Conservation (phyloP, 352 stramenopile species). For the Stramenopiles sp. region DNA sequence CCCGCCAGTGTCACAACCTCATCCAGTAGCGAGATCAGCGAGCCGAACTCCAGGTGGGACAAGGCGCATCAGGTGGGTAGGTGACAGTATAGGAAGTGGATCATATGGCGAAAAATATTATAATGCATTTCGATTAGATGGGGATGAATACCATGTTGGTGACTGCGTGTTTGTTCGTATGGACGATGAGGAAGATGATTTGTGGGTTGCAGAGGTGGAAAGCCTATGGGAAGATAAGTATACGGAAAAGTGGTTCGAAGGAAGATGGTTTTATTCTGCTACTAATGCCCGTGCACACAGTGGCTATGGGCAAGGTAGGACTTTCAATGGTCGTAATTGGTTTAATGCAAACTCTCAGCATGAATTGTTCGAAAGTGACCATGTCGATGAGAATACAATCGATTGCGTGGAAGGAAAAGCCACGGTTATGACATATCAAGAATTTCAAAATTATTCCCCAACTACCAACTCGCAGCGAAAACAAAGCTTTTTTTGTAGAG, state of each 20-base stretch:
- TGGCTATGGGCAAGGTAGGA: neutral
- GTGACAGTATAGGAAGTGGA: neutral
- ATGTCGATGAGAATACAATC: slow-evolving; percentile 18
- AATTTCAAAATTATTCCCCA: slow-evolving; percentile 6
- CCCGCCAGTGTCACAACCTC: neutral
- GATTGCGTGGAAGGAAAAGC: slow-evolving; percentile 14
- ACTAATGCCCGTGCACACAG: slow-evolving; percentile 7
- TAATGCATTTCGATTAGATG: slow-evolving; percentile 3
- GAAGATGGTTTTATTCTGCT: slow-evolving; percentile 21
- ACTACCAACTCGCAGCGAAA: neutral
- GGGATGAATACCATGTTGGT: slow-evolving; percentile 10
- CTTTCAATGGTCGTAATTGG: neutral
- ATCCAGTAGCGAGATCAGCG: neutral
- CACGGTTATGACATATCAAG: slow-evolving; percentile 12
- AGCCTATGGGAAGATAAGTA: slow-evolving; percentile 17
- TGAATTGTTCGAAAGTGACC: slow-evolving; percentile 23
- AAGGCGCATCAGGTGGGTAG: neutral
- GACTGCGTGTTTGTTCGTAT: slow-evolving; percentile 8
- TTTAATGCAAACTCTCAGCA: neutral
- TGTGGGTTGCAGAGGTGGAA: slow-evolving; percentile 16
- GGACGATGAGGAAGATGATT: slow-evolving; percentile 11
- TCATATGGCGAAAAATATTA: neutral
- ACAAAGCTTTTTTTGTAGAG: slow-evolving; percentile 15
- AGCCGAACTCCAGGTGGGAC: neutral
- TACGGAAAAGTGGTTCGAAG: slow-evolving; percentile 18